Conservation (phyloP, 108 stramenopile species). For the Phaeodactylum tricornutum region DNA sequence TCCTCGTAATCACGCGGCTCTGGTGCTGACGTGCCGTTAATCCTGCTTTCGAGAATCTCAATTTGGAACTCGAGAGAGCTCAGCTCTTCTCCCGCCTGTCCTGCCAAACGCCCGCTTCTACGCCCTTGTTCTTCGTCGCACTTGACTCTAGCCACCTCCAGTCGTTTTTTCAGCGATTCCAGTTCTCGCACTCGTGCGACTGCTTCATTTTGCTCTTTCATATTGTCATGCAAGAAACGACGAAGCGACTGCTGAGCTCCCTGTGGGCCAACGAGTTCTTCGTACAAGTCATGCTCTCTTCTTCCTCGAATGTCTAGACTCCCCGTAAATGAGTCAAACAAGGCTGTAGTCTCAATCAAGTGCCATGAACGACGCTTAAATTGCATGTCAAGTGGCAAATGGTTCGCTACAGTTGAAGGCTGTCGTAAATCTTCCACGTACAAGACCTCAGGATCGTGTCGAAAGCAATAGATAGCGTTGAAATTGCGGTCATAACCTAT, state of each 20-base stretch:
- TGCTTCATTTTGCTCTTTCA: slow-evolving; percentile 37
- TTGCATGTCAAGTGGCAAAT: slow-evolving; percentile 24
- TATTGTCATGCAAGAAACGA: slow-evolving; percentile 51
- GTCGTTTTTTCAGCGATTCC: slow-evolving; percentile 38
- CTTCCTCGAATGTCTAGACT: slow-evolving; percentile 65
- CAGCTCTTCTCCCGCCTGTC: slow-evolving; percentile 45
- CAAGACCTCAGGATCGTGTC: slow-evolving; percentile 58
- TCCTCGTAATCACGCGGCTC: slow-evolving; percentile 34
- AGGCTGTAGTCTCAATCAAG: slow-evolving; percentile 51
- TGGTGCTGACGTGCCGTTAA: slow-evolving; percentile 1
- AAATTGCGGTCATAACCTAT: slow-evolving; percentile 63
- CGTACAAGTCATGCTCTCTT: slow-evolving; percentile 52
- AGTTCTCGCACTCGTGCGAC: slow-evolving; percentile 29
- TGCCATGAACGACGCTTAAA: slow-evolving; percentile 54
- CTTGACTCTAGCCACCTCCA: slow-evolving; percentile 50
- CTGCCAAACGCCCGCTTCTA: slow-evolving; percentile 59
- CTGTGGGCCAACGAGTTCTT: slow-evolving; percentile 23
- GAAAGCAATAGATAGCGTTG: slow-evolving; percentile 61
- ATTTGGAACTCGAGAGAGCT: slow-evolving; percentile 21
- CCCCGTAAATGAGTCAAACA: slow-evolving; percentile 47
- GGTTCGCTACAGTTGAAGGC: slow-evolving; percentile 22
- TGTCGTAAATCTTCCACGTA: slow-evolving; percentile 45
- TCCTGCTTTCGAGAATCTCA: slow-evolving; percentile 2
- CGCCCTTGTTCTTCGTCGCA: slow-evolving; percentile 39
- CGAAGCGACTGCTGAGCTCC: slow-evolving; percentile 26